Conservation (phyloP, 805 yeast species). For the Ogataea neopini region DNA sequence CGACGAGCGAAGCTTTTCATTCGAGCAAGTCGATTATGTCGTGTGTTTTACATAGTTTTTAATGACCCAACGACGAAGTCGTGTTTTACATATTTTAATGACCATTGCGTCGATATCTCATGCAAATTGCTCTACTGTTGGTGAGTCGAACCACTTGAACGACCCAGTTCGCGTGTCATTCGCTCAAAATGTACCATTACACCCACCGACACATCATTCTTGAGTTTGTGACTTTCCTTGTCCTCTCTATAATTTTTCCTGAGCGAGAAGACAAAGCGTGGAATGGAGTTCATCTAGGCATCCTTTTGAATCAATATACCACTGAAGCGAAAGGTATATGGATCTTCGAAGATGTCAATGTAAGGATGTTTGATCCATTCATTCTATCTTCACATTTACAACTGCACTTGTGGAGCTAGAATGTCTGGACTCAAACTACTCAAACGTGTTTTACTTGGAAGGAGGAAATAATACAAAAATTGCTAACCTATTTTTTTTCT, state of each 20-base stretch:
- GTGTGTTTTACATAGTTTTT: too few species aligned
- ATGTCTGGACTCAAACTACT: neutral
- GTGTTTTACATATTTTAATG: too few species aligned
- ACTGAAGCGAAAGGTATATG: conserved; percentile 37
- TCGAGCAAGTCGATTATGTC: too few species aligned
- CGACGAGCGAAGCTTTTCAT: neutral
- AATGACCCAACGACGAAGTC: too few species aligned
- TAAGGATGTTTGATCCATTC: neutral
- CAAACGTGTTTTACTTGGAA: neutral
- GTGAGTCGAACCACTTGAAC: too few species aligned
- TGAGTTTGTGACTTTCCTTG: conserved; percentile 8
- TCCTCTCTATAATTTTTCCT: conserved; percentile 10
- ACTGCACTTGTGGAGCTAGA: conserved; percentile 5
- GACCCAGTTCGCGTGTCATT: too few species aligned
- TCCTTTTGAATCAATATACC: conserved; percentile 51
- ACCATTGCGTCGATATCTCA: too few species aligned
- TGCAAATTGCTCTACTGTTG: too few species aligned
- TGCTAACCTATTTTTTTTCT: neutral
- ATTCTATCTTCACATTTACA: conserved; percentile 1
- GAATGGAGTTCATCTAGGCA: conserved; percentile 38
- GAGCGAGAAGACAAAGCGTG: conserved; percentile 7
- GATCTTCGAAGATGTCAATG: conserved; percentile 51
- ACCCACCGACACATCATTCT: conserved; percentile 5
- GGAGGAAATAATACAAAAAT: neutral
- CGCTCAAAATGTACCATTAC: conserved; percentile 20